Base-by-base conservation (phyloP, 192 early-diverging fungal species). In the Oehlia diaphana region DNA sequence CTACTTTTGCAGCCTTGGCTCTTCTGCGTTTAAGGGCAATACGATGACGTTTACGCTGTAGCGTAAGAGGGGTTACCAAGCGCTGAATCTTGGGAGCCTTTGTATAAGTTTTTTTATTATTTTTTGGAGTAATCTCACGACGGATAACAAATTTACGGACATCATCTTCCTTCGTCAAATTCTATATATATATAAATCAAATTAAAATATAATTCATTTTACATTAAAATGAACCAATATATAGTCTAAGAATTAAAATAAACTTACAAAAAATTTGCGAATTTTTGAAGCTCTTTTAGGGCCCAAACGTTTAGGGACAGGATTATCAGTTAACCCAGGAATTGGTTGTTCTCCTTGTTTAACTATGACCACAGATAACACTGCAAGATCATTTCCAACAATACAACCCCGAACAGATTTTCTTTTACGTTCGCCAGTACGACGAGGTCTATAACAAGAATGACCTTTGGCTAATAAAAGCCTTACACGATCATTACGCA, bases 391-490 rank as follows among this genome's bases (percentile, higher is more conserved):
- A 80, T 92, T 88, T 73, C 86, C 94, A 82, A 99, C 97, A 82
- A 99, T 99, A 92, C 97, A 99, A 81, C 97, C 97, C 83, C 97
- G 95, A 84, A 99, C 97, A 65, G 96, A 97, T 95, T 99, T 99
- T 84, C 97, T 89, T 93, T 96, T 97, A 86, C 97, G 96, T 92
- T 99, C 97, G 86, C 97, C 97, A 70, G 92, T 92, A 82, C 96
- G 94, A 86, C 97, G 95, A 82, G 95, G 92, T 82, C 97, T 95
- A 93, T 96, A 99, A 93, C 96, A 98, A 79, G 97, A 97, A 94
- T 97, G 96, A 81, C 97, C 97, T 88, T 95, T 91, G 81, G 92
- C 91, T 82, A 95, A 87, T 83, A 95, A 89, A 82, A 95, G 88
- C 70, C 92, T 90, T 79, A 93, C 92, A 89, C 93, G 93, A 64